Conservation (phyloP, 768 basidiomycete species). For the Lactarius deliciosus region DNA sequence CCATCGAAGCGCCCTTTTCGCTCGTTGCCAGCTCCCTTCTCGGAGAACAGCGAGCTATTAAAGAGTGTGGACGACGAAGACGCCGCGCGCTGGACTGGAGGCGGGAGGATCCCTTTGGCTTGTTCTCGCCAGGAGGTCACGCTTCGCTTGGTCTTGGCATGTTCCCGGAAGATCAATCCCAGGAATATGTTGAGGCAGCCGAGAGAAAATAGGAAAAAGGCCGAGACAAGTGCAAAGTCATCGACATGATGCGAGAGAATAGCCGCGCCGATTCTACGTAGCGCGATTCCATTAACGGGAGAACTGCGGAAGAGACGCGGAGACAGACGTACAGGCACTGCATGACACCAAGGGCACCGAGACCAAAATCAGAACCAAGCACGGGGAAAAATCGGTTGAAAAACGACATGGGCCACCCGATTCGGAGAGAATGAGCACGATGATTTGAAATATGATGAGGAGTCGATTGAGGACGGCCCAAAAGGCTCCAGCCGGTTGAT, state of each 20-base stretch:
- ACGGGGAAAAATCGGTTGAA: constrained; percentile 87
- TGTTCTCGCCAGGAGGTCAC: constrained; percentile 59
- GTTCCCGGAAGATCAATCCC: constrained; percentile 69
- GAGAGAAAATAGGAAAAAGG: constrained; percentile 88
- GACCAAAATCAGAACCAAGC: constrained; percentile 77
- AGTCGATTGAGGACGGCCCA: constrained; percentile 89
- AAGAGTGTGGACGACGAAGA: constrained; percentile 26
- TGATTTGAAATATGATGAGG: constrained; percentile 80
- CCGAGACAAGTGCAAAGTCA: constrained; percentile 85
- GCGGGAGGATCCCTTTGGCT: constrained; percentile 25
- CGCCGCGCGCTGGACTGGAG: constrained; percentile 24
- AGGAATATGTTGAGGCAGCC: constrained; percentile 87
- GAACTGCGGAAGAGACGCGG: constrained; percentile 1
- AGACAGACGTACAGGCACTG: constrained; percentile 67
- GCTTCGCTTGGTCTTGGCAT: constrained; percentile 60
- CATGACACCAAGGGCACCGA: constrained; percentile 84
- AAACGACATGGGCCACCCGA: constrained; percentile 76
- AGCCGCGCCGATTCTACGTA: constrained; percentile 46
- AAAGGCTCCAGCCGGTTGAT: constrained; percentile 86
- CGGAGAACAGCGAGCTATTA: constrained; percentile 2
- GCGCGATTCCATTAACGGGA: constrained; percentile 1
- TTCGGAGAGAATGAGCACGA: constrained; percentile 81
- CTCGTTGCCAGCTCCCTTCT: constrained; percentile 17
- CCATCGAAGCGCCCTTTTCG: constrained; percentile 38
- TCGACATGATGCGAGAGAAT: constrained; percentile 66